Conservation (phyloP, 768 basidiomycete species). For the Naganishia kalamii region DNA sequence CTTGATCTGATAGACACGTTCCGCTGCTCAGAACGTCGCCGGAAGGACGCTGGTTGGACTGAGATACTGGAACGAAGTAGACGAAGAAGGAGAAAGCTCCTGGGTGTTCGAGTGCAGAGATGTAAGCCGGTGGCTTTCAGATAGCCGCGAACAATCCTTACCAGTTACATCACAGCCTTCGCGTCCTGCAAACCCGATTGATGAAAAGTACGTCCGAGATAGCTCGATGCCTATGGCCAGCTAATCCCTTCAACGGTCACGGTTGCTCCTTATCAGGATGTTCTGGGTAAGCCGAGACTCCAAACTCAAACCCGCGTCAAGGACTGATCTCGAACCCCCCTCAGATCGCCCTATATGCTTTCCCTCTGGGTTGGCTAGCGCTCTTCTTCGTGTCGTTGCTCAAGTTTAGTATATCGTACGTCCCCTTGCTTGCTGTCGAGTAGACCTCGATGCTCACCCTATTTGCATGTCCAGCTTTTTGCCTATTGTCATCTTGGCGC, state of each 20-base stretch:
- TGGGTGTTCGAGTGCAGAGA: conserved; percentile 99
- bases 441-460: background rate
- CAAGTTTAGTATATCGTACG: conserved; percentile 80
- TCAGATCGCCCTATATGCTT: conserved; percentile 79
- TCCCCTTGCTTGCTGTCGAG: conserved; percentile 23
- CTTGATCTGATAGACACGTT: background rate
- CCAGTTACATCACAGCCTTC: conserved; percentile 58
- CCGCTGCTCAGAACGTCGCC: conserved; percentile 68
- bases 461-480: conserved; percentile 59
- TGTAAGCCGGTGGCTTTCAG: conserved; percentile 52
- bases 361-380: conserved; percentile 79
- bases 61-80: conserved; percentile 98
- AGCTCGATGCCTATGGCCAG: background rate
- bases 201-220: conserved; percentile 62
- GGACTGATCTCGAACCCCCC: background rate
- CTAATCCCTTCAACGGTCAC: background rate
- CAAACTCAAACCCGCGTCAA: conserved; percentile 26
- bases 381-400: conserved; percentile 82
- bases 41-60: conserved; percentile 89
- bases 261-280: conserved; percentile 57
- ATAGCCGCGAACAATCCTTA: background rate
- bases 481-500: conserved; percentile 85
- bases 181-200: conserved; percentile 76
- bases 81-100: conserved; percentile 88
- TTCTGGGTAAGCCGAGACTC: conserved; percentile 64